These are phyloP conservation scores for Carex parvula DNA, from an alignment of 176 grass and related monocot genomes.

Conservation along the genomic window DNA sequence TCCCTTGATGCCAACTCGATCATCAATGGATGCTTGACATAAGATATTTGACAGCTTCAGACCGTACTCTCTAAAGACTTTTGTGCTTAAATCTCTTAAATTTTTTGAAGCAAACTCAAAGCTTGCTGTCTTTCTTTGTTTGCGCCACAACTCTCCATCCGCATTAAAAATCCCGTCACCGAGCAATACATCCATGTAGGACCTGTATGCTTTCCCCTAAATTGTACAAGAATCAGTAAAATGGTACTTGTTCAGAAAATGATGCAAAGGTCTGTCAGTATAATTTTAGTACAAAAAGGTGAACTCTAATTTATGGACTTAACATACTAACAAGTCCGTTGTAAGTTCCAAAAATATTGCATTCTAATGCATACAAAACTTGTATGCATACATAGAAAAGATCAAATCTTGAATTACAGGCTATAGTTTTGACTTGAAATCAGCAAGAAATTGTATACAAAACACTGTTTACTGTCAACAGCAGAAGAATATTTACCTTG, in stretches of 20 bases:
- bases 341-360: neutral
- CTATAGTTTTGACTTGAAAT: neutral
- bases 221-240: slow-evolving; percentile 10
- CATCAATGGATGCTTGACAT: slow-evolving; percentile 41
- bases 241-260: neutral
- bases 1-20: slow-evolving; percentile 46
- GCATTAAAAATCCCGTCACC: no score
- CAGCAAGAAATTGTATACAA: neutral
- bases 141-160: no score
- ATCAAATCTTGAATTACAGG: neutral
- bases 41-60: slow-evolving; percentile 79
- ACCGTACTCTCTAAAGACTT: slow-evolving; percentile 83
- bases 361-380: neutral
- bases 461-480: neutral
- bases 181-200: no score
- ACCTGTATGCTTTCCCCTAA: slow-evolving; percentile 63
- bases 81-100: no score
- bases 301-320: neutral
- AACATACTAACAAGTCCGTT: neutral
- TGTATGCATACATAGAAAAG: neutral
- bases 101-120: no score
- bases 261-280: neutral
- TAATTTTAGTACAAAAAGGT: slow-evolving; percentile 15
- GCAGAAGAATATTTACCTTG: slow-evolving; percentile 26
- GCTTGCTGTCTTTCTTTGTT: no score